Base-by-base conservation (phyloP, 2,329 filamentous ascomycete species). In the Alternaria sp. region DNA sequence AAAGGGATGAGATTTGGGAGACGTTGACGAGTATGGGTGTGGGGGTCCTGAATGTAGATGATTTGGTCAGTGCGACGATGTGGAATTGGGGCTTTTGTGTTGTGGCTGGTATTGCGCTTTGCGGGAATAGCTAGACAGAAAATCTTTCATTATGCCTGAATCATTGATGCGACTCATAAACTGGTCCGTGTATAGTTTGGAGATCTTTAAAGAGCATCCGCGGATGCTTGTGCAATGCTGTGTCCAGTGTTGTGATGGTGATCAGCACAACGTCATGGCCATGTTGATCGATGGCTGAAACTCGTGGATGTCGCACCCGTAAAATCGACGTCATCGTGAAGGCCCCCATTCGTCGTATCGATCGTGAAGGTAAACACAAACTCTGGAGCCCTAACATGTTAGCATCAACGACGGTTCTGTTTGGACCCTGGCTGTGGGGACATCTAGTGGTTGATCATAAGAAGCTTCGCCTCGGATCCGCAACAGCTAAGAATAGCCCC, bases 91-190 rank as follows among this genome's bases (percentile, higher is more conserved):
- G 26, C 2, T 50, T n/a, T 68, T 77, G 73, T 61, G 55, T 71
- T 33, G 60, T 76, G 43, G 73, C 69, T 15, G 69, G 73, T 3
- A 62, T 76, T 37, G 58, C 53, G 6, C 61, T 77, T 7, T 77
- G 74, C 58, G 67, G 71, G 41, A 72, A 69, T 18, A 68, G 61
- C 14, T 75, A 70, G 46, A 44, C n/a, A n/a, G n/a, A n/a, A n/a
- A n/a, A n/a, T n/a, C n/a, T n/a, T n/a, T n/a, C n/a, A n/a, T n/a
- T n/a, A n/a, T n/a, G n/a, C n/a, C n/a, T n/a, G n/a, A 10, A 55
- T 55, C 47, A 43, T 37, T 20, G 21, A 43, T 55, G 20, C 26
- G 21, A 18, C 26, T 14, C 47, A 51, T 41, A 21, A 30, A 51
- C 9, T 7, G 47, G 28, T 50, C 47, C 18, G 28, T 28, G 11